These are phyloP conservation scores for Botrytis porri DNA, from an alignment of 2,329 filamentous ascomycete species.

Conservation along the genomic window DNA sequence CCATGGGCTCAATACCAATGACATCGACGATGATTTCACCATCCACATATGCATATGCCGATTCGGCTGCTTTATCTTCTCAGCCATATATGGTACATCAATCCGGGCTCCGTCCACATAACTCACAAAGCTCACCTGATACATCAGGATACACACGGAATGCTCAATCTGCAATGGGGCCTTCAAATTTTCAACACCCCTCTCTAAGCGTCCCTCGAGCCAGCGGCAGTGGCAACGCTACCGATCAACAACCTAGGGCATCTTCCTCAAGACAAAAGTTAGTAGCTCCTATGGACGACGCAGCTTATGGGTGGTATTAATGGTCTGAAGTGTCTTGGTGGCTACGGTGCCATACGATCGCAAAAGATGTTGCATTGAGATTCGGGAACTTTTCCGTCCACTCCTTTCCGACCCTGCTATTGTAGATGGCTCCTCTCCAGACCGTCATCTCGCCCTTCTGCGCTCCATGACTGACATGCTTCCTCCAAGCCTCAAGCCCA, in stretches of 20 bases:
- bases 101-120: slow-evolving; percentile 38
- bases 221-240: slow-evolving; percentile 26
- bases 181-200: slow-evolving; percentile 34
- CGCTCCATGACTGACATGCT: slow-evolving; percentile 37
- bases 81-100: slow-evolving; percentile 40
- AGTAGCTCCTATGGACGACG: slow-evolving; percentile 19
- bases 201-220: slow-evolving; percentile 35
- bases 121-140: slow-evolving; percentile 40
- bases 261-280: slow-evolving; percentile 28
- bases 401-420: slow-evolving; percentile 39
- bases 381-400: slow-evolving; percentile 40
- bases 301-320: slow-evolving; percentile 20
- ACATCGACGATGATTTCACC: slow-evolving; percentile 37
- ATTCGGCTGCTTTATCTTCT: slow-evolving; percentile 34
- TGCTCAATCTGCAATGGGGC: slow-evolving; percentile 37
- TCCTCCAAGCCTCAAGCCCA: slow-evolving; percentile 40
- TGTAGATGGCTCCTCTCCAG: slow-evolving; percentile 34
- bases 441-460: slow-evolving; percentile 38
- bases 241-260: slow-evolving; percentile 24
- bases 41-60: slow-evolving; percentile 36
- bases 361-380: slow-evolving; percentile 38
- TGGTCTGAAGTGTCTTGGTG: slow-evolving; percentile 27
- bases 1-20: slow-evolving; percentile 36
- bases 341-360: slow-evolving; percentile 39
- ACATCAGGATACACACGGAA: slow-evolving; percentile 38